Evolutionary conservation across 73 alveolate genomes (phyloP), one percentile per base, ranked within the genome.

Genomic region (Paramecium pentaurelia): DNA sequence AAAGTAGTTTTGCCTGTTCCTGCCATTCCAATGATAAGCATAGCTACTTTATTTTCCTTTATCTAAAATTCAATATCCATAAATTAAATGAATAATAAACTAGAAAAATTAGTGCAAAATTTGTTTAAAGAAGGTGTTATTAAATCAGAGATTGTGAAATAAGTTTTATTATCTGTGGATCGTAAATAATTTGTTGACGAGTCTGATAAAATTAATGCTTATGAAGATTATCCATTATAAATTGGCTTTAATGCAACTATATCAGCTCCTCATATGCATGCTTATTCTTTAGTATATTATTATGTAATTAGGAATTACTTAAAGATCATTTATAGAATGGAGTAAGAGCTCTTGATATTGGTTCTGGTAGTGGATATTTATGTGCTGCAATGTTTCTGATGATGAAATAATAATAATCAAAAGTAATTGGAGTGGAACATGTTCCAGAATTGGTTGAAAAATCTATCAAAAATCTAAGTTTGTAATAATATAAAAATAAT

Each of bases 201-300:
- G 12, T 34, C 32, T 8, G 87, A 73, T 73, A 28, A 73, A 22
- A 34, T 37, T 5, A 42, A 88, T 92, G 92, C 94, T 27, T 96
- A 97, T 93, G 92, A 38, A n/a, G 97, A 97, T 86, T 10, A 90
- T 8, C 98, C 99, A 18, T 86, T 86, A 60, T 58, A 89, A 68
- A 64, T 97, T 25, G 96, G 95, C 22, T 97, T 54, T 88, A 96
- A 94, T 92, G 99, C 98, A 20, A 97, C 98, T 9, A 96, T 97
- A 27, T 96, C 98, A 18, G 99, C 99, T 34, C 99, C 99, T 16
- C 99, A 97, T 75, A 97, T 97, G 99, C 99, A 97, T 91, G 99
- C 98, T 9, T 94, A 92, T 91, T 96, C 98, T 12, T 89, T 96
- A 64, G 93, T 85, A 71, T 27, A 47, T 0, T 28, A 6, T 70